Conservation (phyloP, 768 basidiomycete genomes). For the Exidia glandulosa region DNA sequence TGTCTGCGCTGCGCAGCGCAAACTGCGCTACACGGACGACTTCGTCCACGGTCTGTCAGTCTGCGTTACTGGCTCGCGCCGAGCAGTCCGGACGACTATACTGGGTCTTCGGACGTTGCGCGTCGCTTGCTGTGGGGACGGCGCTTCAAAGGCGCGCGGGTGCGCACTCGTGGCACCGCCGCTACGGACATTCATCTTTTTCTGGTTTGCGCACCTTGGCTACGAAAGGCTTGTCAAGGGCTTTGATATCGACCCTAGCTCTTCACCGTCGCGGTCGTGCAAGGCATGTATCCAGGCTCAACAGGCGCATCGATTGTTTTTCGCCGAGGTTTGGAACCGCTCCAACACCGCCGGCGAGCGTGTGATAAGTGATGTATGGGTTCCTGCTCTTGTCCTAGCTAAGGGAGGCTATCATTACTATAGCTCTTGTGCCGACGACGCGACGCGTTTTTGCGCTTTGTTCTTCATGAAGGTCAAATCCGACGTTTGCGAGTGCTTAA, state of each 20-base stretch:
- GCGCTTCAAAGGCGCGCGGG: background rate
- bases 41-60: too few relatives aligned
- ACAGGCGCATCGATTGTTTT: conserved; percentile 2
- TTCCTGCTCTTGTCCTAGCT: conserved; percentile 13
- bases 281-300: conserved; percentile 6
- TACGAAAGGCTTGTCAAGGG: background rate
- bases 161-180: background rate
- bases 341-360: background rate
- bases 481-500: background rate
- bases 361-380: conserved; percentile 19
- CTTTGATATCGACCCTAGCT: background rate
- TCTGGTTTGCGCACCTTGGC: background rate
- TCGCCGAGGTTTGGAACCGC: conserved; percentile 4
- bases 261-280: background rate
- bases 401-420: conserved; percentile 9
- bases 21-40: too few relatives aligned
- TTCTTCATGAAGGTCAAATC: conserved; percentile 4
- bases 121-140: background rate
- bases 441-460: conserved; percentile 5
- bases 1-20: too few relatives aligned
- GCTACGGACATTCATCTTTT: background rate
- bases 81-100: background rate
- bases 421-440: conserved; percentile 9
- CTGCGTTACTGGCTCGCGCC: too few relatives aligned
- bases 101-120: background rate